Evolutionary conservation across 768 basidiomycete genomes (phyloP).

Genomic region (Russula virescens): DNA sequence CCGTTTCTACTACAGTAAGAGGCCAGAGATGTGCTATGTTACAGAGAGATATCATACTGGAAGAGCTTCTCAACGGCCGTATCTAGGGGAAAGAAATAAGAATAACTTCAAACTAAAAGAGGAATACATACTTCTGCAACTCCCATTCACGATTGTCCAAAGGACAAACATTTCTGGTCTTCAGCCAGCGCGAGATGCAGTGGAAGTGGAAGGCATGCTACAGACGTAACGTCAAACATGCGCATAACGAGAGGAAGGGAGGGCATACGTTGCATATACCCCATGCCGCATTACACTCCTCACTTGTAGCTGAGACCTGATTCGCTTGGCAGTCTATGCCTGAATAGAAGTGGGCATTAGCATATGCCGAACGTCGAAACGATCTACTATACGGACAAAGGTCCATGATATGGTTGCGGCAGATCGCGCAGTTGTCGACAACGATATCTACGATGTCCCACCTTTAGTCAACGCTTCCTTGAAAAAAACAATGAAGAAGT

Average conservation of each 20-base stretch:
- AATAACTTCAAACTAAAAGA: neutral
- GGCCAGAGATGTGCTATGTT: conserved; percentile 6
- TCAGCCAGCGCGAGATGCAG: conserved; percentile 98
- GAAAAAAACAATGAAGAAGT: conserved; percentile 21
- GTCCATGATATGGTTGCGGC: conserved; percentile 99
- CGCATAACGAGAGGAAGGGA: neutral
- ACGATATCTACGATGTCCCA: conserved; percentile 69
- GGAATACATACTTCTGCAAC: conserved; percentile 76
- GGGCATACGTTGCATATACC: conserved; percentile 90
- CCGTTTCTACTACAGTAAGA: neutral
- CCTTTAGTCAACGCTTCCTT: neutral
- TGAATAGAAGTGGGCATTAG: conserved; percentile 31
- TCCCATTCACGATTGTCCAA: conserved; percentile 97
- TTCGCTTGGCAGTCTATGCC: conserved; percentile 99
- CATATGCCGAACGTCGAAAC: neutral
- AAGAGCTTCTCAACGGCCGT: conserved; percentile 35
- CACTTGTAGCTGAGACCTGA: conserved; percentile 92
- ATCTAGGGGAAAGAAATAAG: conserved; percentile 29
- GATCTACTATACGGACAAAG: conserved; percentile 59
- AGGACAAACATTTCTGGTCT: conserved; percentile 94
- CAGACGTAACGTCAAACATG: neutral
- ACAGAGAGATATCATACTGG: conserved; percentile 8
- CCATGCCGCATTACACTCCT: conserved; percentile 98
- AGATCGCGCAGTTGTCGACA: conserved; percentile 99
- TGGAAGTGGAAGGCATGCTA: conserved; percentile 99